These are phyloP conservation scores for Penicillium sp. DNA, from an alignment of 2,329 filamentous ascomycete genomes.

Conservation along the genomic window DNA sequence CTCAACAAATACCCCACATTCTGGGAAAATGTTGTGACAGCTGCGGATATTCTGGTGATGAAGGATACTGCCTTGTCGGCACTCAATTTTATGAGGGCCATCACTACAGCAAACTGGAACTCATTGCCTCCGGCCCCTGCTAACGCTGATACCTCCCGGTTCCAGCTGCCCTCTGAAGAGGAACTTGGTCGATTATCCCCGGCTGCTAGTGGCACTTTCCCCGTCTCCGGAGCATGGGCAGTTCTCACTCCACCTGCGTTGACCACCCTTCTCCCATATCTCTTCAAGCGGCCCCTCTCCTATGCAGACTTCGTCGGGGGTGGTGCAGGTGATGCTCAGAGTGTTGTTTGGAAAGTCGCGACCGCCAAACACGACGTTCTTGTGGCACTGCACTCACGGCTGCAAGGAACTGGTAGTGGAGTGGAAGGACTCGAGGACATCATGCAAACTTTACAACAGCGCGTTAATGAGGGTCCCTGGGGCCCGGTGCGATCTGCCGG, in stretches of 20 bases:
- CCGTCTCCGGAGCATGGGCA: conserved; percentile 48
- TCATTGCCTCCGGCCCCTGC: conserved; percentile 33
- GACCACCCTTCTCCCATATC: conserved; percentile 52
- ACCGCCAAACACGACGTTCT: conserved; percentile 56
- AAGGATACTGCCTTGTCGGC: conserved; percentile 55
- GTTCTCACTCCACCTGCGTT: conserved; percentile 52
- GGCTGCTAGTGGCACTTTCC: conserved; percentile 35
- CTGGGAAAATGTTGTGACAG: conserved; percentile 51
- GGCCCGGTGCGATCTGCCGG: conserved; percentile 35
- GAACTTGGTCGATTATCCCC: conserved; percentile 38
- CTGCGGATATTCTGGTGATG: conserved; percentile 57
- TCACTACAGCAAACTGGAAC: conserved; percentile 56
- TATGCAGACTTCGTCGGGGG: conserved; percentile 57
- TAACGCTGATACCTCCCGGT: conserved; percentile 22
- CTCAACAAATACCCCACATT: conserved; percentile 49
- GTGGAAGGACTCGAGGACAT: conserved; percentile 40
- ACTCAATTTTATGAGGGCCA: conserved; percentile 49
- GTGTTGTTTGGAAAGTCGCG: conserved; percentile 55
- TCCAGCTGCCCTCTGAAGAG: conserved; percentile 42
- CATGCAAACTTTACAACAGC: conserved; percentile 37
- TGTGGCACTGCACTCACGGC: conserved; percentile 45
- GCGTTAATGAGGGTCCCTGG: conserved; percentile 43
- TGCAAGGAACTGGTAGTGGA: conserved; percentile 39
- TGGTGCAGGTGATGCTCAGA: conserved; percentile 55
- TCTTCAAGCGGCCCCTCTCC: conserved; percentile 55